Evolutionary conservation across 306 rosid genomes (phyloP).

Genomic region (Cucurbita moschata): DNA sequence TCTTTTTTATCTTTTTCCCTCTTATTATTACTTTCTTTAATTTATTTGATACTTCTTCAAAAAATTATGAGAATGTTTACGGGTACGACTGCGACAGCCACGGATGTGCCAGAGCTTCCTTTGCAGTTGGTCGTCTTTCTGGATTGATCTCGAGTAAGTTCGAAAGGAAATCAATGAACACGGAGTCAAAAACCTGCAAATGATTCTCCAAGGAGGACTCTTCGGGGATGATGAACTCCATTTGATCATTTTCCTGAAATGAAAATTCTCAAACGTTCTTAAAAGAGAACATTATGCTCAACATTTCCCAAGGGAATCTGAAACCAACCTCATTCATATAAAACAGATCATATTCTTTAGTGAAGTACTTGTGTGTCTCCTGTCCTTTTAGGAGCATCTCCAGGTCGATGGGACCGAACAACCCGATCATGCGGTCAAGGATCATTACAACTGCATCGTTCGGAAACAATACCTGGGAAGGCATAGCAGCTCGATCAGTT

Average conservation of each 20-base stretch:
- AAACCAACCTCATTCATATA: slow-evolving; percentile 63
- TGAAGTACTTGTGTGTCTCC: slow-evolving; percentile 85
- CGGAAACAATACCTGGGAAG: slow-evolving; percentile 80
- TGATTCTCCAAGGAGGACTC: slow-evolving; percentile 63
- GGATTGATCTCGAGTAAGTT: slow-evolving; percentile 67
- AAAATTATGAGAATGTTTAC: background rate
- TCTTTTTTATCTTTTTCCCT: background rate
- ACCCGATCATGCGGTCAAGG: slow-evolving; percentile 74
- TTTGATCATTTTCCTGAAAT: slow-evolving; percentile 60
- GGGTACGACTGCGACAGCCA: slow-evolving; percentile 68
- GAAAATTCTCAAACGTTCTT: background rate
- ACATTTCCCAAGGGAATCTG: background rate
- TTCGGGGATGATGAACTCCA: slow-evolving; percentile 81
- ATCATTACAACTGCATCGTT: slow-evolving; percentile 64
- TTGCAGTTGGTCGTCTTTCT: slow-evolving; percentile 56
- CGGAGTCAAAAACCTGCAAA: slow-evolving; percentile 36
- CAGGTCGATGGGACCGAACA: slow-evolving; percentile 72
- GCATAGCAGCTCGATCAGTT: background rate
- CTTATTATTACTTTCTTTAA: background rate
- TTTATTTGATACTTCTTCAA: background rate
- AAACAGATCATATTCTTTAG: slow-evolving; percentile 73
- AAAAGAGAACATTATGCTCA: too few relatives aligned
- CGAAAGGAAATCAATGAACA: slow-evolving; percentile 53
- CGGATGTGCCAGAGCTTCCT: slow-evolving; percentile 74
- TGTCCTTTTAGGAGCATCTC: slow-evolving; percentile 76